Evolutionary conservation across 306 rosid species (phyloP).

Genomic region (Medicago lupulina): DNA sequence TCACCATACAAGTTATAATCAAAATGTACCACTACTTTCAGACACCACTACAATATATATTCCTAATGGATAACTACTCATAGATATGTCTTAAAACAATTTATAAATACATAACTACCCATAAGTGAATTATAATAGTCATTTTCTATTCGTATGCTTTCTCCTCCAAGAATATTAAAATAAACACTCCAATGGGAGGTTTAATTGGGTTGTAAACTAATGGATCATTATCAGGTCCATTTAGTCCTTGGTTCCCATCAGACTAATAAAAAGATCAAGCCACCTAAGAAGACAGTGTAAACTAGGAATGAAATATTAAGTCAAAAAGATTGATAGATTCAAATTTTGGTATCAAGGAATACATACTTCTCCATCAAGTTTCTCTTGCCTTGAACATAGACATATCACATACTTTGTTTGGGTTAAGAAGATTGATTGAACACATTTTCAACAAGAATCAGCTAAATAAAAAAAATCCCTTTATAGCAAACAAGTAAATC

Average conservation of each 20-base stretch:
- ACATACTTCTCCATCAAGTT: background rate
- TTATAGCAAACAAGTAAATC: background rate
- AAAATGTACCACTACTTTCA: background rate
- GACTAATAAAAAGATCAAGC: conserved; percentile 21
- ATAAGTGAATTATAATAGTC: background rate
- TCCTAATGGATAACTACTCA: background rate
- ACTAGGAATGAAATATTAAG: background rate
- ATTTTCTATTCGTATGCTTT: background rate
- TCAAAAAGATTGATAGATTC: conserved; percentile 8
- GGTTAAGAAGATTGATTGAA: conserved; percentile 9
- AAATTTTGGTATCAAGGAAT: background rate
- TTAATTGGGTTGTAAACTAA: background rate
- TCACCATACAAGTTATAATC: background rate
- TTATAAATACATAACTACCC: background rate
- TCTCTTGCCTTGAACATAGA: conserved; percentile 2
- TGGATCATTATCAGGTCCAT: background rate
- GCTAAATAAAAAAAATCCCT: background rate
- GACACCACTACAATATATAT: background rate
- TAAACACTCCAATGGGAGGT: conserved; percentile 17
- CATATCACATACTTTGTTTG: conserved; percentile 1
- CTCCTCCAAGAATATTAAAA: background rate
- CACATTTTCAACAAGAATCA: conserved; percentile 1
- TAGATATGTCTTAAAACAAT: background rate
- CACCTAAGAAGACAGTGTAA: background rate
- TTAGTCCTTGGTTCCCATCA: background rate